Evolutionary conservation across 116 monocot species (phyloP), one percentile per base, ranked within the genome.

Genomic region (Dioscorea cayenensis): DNA sequence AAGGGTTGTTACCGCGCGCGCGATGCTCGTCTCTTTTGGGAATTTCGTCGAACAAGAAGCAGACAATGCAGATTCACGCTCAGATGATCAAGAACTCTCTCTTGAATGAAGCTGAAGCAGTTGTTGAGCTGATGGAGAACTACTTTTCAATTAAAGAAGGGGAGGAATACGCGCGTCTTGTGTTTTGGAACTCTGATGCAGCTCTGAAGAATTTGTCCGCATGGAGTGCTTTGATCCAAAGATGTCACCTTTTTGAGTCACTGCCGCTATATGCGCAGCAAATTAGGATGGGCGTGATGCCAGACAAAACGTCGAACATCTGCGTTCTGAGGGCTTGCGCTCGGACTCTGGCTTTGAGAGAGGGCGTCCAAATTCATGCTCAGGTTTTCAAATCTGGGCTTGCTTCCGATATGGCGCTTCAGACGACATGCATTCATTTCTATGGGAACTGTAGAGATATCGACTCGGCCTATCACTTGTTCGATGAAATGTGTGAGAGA

Each of bases 401-500:
- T 27, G 16, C n/a, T 13, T 65, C 52, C 0, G 51, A 73, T 32
- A 25, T 60, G 18, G 79, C 79, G 17, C 36, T 84, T 10, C 73
- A 49, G 27, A 84, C 84, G 16, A 79, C 79, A 0, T 68, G 69
- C 17, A 59, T 84, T 49, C 70, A 72, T 48, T 77, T 80, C 65
- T 84, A 84, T n/a, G 77, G 63, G 25, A 63, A 25, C 20, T 78
- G 80, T 65, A 60, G 51, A 12, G 75, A 78, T 7, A 32, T 78
- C 5, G 7, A 61, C 0, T 66, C 72, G 0, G 80, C 85, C 2
- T 77, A 78, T 18, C 63, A 14, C 0, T 10, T 85, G 85, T 85
- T 85, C 69, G 81, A 81, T 27, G 75, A 78, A 75, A 85, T 85
- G 81, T 50, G 71, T 3, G n/a, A 6, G 5, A 81, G 64, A 38